Base-by-base conservation (phyloP, 768 basidiomycete species). In the Leccinellum albellum region DNA sequence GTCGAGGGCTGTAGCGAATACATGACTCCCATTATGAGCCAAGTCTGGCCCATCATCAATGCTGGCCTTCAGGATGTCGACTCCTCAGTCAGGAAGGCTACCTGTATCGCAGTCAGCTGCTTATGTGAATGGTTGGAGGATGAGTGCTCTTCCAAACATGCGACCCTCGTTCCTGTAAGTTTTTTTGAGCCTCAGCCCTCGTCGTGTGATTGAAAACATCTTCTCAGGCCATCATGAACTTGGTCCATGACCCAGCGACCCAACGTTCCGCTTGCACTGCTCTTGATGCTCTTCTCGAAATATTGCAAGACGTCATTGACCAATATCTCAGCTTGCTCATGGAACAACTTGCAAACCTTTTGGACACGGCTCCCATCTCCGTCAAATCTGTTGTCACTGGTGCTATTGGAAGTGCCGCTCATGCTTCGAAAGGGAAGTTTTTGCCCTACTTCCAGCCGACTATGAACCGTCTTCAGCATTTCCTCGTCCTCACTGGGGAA, bases 1-100 rank as follows among this genome's bases (percentile, higher is more conserved):
- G 94, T 98, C 56, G 97, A 99, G 72, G 97, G 97, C 17, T 98
- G 96, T 78, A 92, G 89, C 75, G 95, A 98, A 78, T 98, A 78
- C 76, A 98, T 99, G 85, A 92, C 93, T 32, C 93, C 95, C 9
- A 81, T 94, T 64, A 93, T 99, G 82, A 74, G 71, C 58, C 82
- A 91, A 65, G 87, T 99, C 28, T 99, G 97, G 97, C 94, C 95
- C 1, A 79, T 96, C 55, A 86, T 99, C 64, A 91, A 97, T 68
- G 79, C 83, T 50, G 95, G 95, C 62, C 83, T 99, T 31, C 82
- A 80, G 58, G 97, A 99, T 70, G 70, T 75, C 37, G 94, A 98
- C 66, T 80, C 88, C 14, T 81, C 82, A 12, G 97, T 99, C 51
- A 82, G 95, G 68, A 97, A 94, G 73, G 96, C 97, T 2, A 88